Percentiles rank a stretch among this genome's conserved stretches.
phyloP scores from a whole-genome alignment of 2,329 filamentous ascomycete species.

The Leptosphaerulina australis region DNA sequence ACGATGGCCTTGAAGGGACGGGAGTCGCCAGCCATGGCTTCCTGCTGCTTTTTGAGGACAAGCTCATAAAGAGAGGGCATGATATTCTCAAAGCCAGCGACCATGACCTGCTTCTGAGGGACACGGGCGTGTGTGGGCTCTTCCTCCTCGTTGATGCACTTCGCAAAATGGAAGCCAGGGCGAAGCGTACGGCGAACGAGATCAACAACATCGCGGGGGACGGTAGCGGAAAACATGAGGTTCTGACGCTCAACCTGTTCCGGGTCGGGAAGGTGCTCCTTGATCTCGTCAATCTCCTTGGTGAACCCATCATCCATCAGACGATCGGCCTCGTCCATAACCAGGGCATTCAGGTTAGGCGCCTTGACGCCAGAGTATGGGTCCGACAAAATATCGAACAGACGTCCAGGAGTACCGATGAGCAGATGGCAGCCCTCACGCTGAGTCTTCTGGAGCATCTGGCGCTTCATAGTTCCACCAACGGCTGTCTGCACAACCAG shows the following conservation, averaged over 20 bases:
- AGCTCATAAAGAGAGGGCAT: slow-evolving; percentile 81
- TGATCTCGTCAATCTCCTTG: slow-evolving; percentile 57
- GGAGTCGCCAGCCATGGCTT: slow-evolving; percentile 49
- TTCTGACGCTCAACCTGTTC: slow-evolving; percentile 76
- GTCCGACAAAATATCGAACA: slow-evolving; percentile 81
- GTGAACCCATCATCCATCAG: slow-evolving; percentile 65
- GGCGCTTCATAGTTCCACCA: slow-evolving; percentile 80
- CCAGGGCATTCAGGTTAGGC: slow-evolving; percentile 63
- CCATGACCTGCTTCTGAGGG: slow-evolving; percentile 75
- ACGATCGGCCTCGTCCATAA: slow-evolving; percentile 71
- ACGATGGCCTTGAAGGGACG: slow-evolving; percentile 93
- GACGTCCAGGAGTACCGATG: slow-evolving; percentile 86
- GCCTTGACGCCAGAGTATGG: slow-evolving; percentile 66
- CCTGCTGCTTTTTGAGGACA: slow-evolving; percentile 63
- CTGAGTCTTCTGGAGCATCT: slow-evolving; percentile 71
- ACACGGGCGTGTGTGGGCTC: slow-evolving; percentile 83
- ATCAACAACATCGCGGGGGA: slow-evolving; percentile 79
- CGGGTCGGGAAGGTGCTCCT: slow-evolving; percentile 64
- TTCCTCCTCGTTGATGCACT: slow-evolving; percentile 84
- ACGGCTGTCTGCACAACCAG: slow-evolving; percentile 80
- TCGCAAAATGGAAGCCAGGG: slow-evolving; percentile 83
- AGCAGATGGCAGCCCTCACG: slow-evolving; percentile 83
- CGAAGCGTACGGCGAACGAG: slow-evolving; percentile 82
- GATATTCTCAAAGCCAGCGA: slow-evolving; percentile 74
- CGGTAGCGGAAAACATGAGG: slow-evolving; percentile 92